A percentile compares a stretch with the other conserved stretches of the same genome.
phyloP scores from a whole-genome alignment of 768 basidiomycete species.

The Lepiota subincarnata region DNA sequence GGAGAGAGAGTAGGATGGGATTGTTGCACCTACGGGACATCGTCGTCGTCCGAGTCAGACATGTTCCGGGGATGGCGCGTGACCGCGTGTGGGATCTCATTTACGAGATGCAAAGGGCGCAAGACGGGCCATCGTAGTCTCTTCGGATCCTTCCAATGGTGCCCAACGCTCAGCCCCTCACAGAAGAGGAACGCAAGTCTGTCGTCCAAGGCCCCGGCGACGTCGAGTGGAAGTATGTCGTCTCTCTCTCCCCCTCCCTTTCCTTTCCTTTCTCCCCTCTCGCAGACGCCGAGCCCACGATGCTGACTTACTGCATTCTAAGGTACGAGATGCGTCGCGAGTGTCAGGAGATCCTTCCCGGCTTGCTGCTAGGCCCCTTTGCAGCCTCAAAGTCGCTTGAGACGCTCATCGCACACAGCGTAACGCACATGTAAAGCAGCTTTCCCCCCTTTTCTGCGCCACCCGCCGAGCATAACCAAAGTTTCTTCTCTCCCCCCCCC shows the following conservation, averaged over 20 bases:
- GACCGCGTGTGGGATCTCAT: conserved; percentile 10
- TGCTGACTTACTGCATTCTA: not conserved
- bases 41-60: conserved; percentile 55
- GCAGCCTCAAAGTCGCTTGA: conserved; percentile 82
- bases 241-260: not conserved
- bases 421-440: conserved; percentile 73
- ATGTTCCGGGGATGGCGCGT: conserved; percentile 6
- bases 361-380: conserved; percentile 81
- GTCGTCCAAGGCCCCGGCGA: conserved; percentile 78
- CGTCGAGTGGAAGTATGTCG: conserved; percentile 74
- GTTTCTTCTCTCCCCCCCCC: conserved; percentile 18
- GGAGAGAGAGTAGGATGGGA: not conserved
- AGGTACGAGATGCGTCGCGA: conserved; percentile 97
- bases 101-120: conserved; percentile 4
- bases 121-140: not conserved
- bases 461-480: conserved; percentile 9
- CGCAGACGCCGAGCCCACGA: not conserved
- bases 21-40: conserved; percentile 48
- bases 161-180: conserved; percentile 16
- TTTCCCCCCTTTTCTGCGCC: conserved; percentile 13
- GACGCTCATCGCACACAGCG: conserved; percentile 54
- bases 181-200: conserved; percentile 45
- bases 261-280: not conserved
- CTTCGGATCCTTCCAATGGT: conserved; percentile 1
- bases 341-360: conserved; percentile 86